phyloP scores from a whole-genome alignment of 2,329 filamentous ascomycete species.

The Monosporascus sp. region DNA sequence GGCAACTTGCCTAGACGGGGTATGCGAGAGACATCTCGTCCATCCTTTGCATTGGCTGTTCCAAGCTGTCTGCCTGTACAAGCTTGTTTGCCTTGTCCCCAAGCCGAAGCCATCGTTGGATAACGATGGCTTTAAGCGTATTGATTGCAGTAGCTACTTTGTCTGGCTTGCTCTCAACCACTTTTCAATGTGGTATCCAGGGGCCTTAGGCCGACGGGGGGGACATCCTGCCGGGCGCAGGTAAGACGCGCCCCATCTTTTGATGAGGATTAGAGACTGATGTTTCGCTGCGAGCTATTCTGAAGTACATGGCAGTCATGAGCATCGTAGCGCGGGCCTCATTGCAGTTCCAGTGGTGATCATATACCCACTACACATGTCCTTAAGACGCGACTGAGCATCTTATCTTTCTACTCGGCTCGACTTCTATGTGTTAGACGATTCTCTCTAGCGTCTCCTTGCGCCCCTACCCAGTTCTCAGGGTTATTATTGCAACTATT shows the following conservation, averaged over 20 bases:
- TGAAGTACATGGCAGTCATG: slow-evolving; percentile 11
- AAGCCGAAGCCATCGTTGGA: slow-evolving; percentile 9
- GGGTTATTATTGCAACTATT: slow-evolving; percentile 10
- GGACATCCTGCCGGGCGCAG: slow-evolving; percentile 6
- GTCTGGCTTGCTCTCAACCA: slow-evolving; percentile 9
- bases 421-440: slow-evolving; percentile 9
- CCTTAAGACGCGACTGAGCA: slow-evolving; percentile 7
- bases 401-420: slow-evolving; percentile 11
- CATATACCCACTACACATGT: slow-evolving; percentile 11
- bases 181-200: slow-evolving; percentile 10
- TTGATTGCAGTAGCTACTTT: slow-evolving; percentile 5
- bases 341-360: slow-evolving; percentile 9
- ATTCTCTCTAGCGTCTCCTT: background rate
- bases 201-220: slow-evolving; percentile 7
- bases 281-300: slow-evolving; percentile 4
- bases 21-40: slow-evolving; percentile 9
- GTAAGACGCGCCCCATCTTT: slow-evolving; percentile 1
- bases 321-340: slow-evolving; percentile 10
- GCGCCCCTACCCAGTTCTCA: slow-evolving; percentile 5
- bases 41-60: slow-evolving; percentile 9
- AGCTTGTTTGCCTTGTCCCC: slow-evolving; percentile 10
- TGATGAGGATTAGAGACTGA: too few species aligned
- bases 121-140: slow-evolving; percentile 7
- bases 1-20: slow-evolving; percentile 2
- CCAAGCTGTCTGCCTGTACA: slow-evolving; percentile 11